Evolutionary conservation across 306 rosid genomes (phyloP), one percentile per base, ranked within the genome.

Genomic region (Cyclanthera cordifolia): DNA sequence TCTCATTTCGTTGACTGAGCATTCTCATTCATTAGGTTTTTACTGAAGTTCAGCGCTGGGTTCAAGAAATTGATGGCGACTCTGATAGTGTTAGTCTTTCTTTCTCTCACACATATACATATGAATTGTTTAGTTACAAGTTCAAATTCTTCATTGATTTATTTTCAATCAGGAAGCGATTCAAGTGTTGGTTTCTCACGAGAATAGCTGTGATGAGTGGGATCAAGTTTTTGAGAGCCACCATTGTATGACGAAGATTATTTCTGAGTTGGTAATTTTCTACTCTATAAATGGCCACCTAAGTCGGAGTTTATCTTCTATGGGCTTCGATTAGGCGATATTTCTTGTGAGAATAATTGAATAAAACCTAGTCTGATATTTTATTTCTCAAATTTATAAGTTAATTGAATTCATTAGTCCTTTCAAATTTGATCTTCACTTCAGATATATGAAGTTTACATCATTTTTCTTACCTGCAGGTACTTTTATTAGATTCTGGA

Each of bases 11-110:
- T 53, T 17, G 8, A 48, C 8, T 3, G 23, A 27, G 37, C 37
- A 4, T 32, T 32, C 41, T 23, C 37, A 37, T 53, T 39, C 52
- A 19, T 54, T 46, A 78, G 82, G 66, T 78, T 66, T 46, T 82
- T 19, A 58, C 70, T 11, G 52, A 69, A 75, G 75, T 82, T 56
- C 74, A 78, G 80, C 73, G 68, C 45, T 57, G 76, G 82, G 48
- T 41, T 20, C 71, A 56, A 32, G 72, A 73, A 51, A 15, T 68
- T 10, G 80, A 65, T 51, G 67, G 72, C 24, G 70, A 58, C 23
- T 72, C 78, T 28, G 75, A 70, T 51, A 47, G 19, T 64, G 85
- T 82, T 25, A 61, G 75, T 60, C 70, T 67, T 69, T 63, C 46
- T 46, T 21, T 41, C 49, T 21, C 53, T 37, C 49, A 63, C 65